Percentiles rank a stretch among this genome's conserved stretches.
Conservation (phyloP, 345 rosid species). For the Conringia planisiliqua region DNA sequence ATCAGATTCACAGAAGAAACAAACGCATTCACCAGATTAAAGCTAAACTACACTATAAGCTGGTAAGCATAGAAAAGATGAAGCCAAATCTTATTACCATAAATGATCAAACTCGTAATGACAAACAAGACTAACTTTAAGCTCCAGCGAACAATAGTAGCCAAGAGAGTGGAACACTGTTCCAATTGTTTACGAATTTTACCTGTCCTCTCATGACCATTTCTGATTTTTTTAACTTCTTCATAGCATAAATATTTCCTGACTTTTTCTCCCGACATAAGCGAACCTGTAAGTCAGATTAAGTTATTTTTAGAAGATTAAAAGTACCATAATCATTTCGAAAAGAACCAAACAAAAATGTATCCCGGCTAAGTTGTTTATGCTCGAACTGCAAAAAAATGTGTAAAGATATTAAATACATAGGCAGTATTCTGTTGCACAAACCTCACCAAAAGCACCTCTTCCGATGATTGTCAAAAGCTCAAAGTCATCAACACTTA, state of each 20-base stretch:
- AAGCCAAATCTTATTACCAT: background rate
- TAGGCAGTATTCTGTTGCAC: slow-evolving; percentile 16
- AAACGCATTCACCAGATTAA: background rate
- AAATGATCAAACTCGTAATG: background rate
- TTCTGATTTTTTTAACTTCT: slow-evolving; percentile 97
- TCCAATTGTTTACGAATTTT: slow-evolving; percentile 24
- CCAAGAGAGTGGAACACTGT: background rate
- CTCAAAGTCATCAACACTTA: slow-evolving; percentile 91
- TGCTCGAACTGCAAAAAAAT: background rate
- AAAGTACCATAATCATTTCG: background rate
- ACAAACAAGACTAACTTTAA: background rate
- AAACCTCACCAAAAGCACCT: slow-evolving; percentile 97
- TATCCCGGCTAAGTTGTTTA: background rate
- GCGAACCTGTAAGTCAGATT: slow-evolving; percentile 57
- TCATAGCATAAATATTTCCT: slow-evolving; percentile 96
- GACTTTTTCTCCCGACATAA: slow-evolving; percentile 93
- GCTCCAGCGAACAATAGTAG: background rate
- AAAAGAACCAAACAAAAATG: background rate
- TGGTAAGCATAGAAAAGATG: background rate
- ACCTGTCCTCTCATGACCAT: slow-evolving; percentile 98
- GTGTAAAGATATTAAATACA: background rate
- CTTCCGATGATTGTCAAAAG: slow-evolving; percentile 75
- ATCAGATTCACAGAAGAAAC: background rate
- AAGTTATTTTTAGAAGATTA: background rate
- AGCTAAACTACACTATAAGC: background rate